Percentiles rank a stretch among this genome's conserved stretches.
Evolutionary conservation across 352 stramenopile genomes (phyloP).

Genomic region (Phytophthora quininea): DNA sequence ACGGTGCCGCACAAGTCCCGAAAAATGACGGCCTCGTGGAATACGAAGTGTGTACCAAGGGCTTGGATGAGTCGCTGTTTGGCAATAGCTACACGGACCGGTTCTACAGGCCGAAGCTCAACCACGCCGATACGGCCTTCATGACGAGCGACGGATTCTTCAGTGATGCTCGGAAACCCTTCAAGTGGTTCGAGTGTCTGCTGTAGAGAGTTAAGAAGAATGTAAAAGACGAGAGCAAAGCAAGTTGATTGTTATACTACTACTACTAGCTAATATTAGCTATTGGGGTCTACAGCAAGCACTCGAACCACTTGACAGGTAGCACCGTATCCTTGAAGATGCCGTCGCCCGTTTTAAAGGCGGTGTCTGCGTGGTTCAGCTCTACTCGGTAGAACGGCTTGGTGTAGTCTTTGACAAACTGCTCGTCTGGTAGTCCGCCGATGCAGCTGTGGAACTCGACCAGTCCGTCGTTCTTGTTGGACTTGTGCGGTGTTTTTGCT

Average conservation of each 20-base stretch:
- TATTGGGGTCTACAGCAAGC: too few species aligned
- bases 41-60: conserved; percentile 34
- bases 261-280: too few species aligned
- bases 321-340: conserved; percentile 39
- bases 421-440: conserved; percentile 21
- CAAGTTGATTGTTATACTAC: background rate
- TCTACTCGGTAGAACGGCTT: conserved; percentile 42
- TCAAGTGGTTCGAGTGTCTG: conserved; percentile 38
- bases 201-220: background rate
- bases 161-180: conserved; percentile 25
- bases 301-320: conserved; percentile 54
- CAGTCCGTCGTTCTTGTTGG: conserved; percentile 41
- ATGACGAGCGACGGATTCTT: conserved; percentile 34
- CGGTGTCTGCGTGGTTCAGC: conserved; percentile 56
- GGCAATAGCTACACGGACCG: conserved; percentile 21
- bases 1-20: conserved; percentile 19
- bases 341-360: conserved; percentile 53
- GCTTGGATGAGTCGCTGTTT: conserved; percentile 27
- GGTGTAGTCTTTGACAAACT: conserved; percentile 34
- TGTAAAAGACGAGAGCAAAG: background rate
- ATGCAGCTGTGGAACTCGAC: conserved; percentile 53
- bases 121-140: conserved; percentile 45
- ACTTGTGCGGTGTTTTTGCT: conserved; percentile 39
- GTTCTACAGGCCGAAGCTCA: conserved; percentile 37
- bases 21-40: conserved; percentile 36